These are phyloP conservation scores for Morella rubra DNA, from an alignment of 306 rosid species.

Conservation along the genomic window DNA sequence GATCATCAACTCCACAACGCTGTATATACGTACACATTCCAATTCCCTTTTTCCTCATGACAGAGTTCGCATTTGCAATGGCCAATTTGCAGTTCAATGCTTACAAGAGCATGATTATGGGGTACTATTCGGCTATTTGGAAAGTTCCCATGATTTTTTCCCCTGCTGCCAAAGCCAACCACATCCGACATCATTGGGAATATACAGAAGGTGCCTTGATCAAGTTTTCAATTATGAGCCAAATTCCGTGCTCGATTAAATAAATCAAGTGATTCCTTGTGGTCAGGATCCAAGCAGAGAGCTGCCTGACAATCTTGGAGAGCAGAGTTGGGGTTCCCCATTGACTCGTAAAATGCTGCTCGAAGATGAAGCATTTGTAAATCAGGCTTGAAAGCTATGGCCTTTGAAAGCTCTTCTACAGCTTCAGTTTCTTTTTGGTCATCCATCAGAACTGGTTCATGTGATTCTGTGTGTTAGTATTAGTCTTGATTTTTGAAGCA, in stretches of 20 bases:
- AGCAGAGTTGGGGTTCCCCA: conserved; percentile 51
- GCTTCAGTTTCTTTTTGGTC: conserved; percentile 83
- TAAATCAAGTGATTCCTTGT: conserved; percentile 63
- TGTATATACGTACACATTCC: conserved; percentile 8
- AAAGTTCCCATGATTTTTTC: conserved; percentile 11
- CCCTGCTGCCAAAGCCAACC: conserved; percentile 1
- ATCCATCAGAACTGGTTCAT: conserved; percentile 77
- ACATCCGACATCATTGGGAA: not conserved
- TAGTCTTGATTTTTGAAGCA: conserved; percentile 17
- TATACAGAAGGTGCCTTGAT: not conserved
- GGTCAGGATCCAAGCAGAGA: conserved; percentile 75
- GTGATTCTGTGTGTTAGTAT: conserved; percentile 27
- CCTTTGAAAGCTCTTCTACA: conserved; percentile 67
- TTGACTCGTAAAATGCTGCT: conserved; percentile 78
- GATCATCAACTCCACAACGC: not conserved
- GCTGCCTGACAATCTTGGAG: conserved; percentile 76
- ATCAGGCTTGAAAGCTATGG: conserved; percentile 75
- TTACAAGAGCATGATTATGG: conserved; percentile 6
- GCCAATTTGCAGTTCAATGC: conserved; percentile 12
- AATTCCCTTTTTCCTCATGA: not conserved
- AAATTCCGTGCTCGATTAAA: conserved; percentile 47
- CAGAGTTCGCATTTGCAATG: not conserved
- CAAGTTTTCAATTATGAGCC: conserved; percentile 21
- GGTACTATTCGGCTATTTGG: conserved; percentile 6
- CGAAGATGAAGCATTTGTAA: conserved; percentile 83